Evolutionary conservation across 2,329 filamentous ascomycete species (phyloP).

Genomic region (Alternaria novae-zelandiae): DNA sequence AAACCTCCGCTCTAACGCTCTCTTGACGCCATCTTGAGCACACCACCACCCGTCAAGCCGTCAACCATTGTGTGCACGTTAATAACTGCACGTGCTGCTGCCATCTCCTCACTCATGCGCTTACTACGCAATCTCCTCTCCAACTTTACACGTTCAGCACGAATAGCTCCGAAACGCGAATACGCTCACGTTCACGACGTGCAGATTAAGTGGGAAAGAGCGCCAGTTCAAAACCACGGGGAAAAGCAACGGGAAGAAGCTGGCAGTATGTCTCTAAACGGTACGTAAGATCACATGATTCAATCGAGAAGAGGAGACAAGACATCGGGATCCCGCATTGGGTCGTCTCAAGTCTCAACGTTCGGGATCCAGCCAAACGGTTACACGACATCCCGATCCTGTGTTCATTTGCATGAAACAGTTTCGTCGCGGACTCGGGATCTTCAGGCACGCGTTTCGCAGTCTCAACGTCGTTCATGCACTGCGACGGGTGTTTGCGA

Average conservation of each 20-base stretch:
- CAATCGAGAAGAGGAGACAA: not conserved
- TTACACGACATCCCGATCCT: not conserved
- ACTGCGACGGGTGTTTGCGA: not conserved
- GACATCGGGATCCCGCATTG: not conserved
- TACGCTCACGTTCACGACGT: constrained; percentile 43
- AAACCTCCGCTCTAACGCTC: not conserved
- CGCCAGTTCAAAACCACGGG: not conserved
- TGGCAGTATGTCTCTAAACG: constrained; percentile 16
- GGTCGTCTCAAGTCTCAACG: not conserved
- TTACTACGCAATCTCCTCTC: constrained; percentile 2
- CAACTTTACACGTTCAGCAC: not conserved
- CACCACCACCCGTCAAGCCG: constrained; percentile 1
- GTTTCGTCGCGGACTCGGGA: not conserved
- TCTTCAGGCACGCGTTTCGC: constrained; percentile 11
- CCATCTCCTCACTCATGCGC: not conserved
- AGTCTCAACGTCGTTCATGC: not conserved
- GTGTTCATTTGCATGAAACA: constrained; percentile 11
- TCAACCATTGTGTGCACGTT: not conserved
- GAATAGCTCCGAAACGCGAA: constrained; percentile 13
- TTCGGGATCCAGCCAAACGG: not conserved
- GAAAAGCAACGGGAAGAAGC: constrained; percentile 1
- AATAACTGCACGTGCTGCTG: not conserved
- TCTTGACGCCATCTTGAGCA: constrained; percentile 20
- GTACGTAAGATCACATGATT: constrained; percentile 3
- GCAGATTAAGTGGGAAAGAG: constrained; percentile 12